Evolutionary conservation across 306 rosid genomes (phyloP).

Genomic region (Myrica gale): DNA sequence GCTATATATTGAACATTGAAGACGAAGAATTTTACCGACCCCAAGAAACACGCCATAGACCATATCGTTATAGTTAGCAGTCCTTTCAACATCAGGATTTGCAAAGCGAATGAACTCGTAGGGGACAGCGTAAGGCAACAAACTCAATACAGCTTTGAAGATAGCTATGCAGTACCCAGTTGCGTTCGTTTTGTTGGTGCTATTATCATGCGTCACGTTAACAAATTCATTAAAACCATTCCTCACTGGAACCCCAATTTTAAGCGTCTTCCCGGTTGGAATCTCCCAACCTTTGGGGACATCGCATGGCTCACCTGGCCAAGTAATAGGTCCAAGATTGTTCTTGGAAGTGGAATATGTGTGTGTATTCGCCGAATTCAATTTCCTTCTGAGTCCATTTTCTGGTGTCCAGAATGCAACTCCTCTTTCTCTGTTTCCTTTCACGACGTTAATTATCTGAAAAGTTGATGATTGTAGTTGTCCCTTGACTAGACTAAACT

Average conservation of each 20-base stretch:
- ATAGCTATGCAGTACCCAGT: constrained; percentile 55
- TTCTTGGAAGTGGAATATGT: constrained; percentile 13
- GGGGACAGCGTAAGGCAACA: constrained; percentile 37
- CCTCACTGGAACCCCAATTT: constrained; percentile 41
- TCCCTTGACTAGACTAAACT: constrained; percentile 16
- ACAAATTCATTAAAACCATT: constrained; percentile 31
- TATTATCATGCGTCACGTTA: neutral
- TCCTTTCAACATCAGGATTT: constrained; percentile 6
- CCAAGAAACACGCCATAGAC: constrained; percentile 36
- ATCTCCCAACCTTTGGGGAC: constrained; percentile 53
- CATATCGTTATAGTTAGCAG: constrained; percentile 41
- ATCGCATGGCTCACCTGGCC: constrained; percentile 57
- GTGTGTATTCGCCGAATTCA: constrained; percentile 4
- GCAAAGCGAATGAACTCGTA: constrained; percentile 43
- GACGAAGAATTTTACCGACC: no score
- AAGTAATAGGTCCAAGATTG: constrained; percentile 27
- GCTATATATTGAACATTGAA: no score
- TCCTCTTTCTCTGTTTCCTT: constrained; percentile 36
- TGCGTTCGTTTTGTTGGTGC: constrained; percentile 12
- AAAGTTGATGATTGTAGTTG: constrained; percentile 23
- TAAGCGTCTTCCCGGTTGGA: constrained; percentile 44
- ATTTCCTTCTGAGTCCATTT: constrained; percentile 33
- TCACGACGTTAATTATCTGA: constrained; percentile 40
- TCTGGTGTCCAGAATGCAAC: constrained; percentile 50
- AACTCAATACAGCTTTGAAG: constrained; percentile 39